These are phyloP conservation scores for Mycocentrospora acerina DNA, from an alignment of 2,329 filamentous ascomycete genomes.

Conservation along the genomic window DNA sequence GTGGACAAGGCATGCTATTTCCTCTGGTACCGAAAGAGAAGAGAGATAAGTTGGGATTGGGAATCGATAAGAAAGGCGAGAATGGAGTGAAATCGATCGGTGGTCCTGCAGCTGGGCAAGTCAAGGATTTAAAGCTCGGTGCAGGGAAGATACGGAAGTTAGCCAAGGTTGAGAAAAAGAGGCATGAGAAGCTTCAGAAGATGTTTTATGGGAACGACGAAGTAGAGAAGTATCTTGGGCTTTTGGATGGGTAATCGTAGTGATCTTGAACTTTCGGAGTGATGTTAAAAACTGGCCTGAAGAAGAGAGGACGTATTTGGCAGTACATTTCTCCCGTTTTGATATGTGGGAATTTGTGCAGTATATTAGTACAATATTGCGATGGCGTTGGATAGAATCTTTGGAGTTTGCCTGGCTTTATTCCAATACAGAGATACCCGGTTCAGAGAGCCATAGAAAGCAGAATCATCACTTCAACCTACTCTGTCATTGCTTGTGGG, in stretches of 20 bases:
- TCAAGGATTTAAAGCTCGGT: constrained; percentile 54
- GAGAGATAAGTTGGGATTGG: constrained; percentile 73
- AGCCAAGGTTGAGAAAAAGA: constrained; percentile 63
- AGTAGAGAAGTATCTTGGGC: constrained; percentile 70
- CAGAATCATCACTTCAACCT: too few species aligned
- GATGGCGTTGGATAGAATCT: too few species aligned
- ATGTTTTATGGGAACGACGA: constrained; percentile 77
- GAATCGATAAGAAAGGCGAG: constrained; percentile 50
- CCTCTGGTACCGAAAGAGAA: constrained; percentile 75
- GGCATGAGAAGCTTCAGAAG: constrained; percentile 63
- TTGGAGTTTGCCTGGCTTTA: too few species aligned
- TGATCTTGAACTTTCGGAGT: too few species aligned
- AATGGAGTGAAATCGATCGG: constrained; percentile 26
- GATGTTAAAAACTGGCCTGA: too few species aligned
- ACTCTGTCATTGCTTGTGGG: too few species aligned
- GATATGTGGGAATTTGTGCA: too few species aligned
- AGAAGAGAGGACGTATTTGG: too few species aligned
- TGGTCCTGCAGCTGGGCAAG: constrained; percentile 31
- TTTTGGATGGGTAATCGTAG: constrained; percentile 14
- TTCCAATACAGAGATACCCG: too few species aligned
- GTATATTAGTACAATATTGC: too few species aligned
- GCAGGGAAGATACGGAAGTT: constrained; percentile 69
- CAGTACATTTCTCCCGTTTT: too few species aligned
- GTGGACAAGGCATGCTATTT: constrained; percentile 68
- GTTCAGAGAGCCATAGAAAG: too few species aligned